Conservation (phyloP, 192 early-diverging fungal genomes). For the Podila verticillata region DNA sequence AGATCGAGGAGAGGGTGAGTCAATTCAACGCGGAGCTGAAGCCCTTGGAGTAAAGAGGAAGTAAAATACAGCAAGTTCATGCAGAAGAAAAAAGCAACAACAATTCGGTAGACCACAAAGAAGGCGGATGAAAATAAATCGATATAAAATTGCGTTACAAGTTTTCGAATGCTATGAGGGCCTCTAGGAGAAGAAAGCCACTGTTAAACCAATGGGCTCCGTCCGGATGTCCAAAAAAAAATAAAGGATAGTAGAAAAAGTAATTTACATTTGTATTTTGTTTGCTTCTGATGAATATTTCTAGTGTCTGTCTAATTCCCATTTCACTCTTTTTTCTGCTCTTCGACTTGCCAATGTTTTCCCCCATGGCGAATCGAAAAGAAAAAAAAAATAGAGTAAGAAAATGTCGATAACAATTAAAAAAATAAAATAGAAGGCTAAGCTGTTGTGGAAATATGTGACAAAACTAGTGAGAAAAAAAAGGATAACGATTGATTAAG, state of each 20-base stretch:
- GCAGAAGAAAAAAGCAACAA: background rate
- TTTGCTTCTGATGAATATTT: background rate
- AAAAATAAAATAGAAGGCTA: background rate
- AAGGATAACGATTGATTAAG: background rate
- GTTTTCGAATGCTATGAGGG: no score
- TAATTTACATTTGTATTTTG: background rate
- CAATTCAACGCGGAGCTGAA: constrained; percentile 58
- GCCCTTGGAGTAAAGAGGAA: constrained; percentile 34
- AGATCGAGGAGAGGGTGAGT: constrained; percentile 74
- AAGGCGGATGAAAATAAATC: background rate
- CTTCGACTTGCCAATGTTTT: no score
- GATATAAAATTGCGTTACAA: background rate
- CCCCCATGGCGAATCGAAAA: no score
- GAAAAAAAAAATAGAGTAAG: background rate
- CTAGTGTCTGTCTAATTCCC: background rate
- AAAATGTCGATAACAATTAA: background rate
- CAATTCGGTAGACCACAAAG: background rate
- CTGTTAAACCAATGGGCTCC: no score
- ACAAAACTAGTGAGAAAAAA: background rate
- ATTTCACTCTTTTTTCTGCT: no score
- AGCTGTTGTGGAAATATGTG: background rate
- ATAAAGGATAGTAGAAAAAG: background rate
- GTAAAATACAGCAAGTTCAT: background rate
- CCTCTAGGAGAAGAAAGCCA: no score
- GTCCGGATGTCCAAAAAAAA: no score